Evolutionary conservation across 2,329 filamentous ascomycete species (phyloP).

Genomic region (Passalora sequoiae): DNA sequence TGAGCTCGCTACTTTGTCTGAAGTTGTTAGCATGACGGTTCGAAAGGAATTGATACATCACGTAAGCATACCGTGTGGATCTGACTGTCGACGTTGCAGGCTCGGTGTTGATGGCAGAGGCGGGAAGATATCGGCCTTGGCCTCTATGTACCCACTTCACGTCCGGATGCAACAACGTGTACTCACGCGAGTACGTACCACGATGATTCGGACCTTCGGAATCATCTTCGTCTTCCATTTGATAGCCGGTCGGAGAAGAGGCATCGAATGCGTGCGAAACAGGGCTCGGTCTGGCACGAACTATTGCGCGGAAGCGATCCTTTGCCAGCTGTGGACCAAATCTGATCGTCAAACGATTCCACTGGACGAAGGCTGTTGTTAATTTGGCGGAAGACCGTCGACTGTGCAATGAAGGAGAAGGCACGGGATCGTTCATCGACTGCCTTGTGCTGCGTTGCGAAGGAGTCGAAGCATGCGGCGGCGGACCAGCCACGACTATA

Average conservation of each 20-base stretch:
- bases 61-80: slow-evolving; percentile 16
- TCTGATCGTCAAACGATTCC: slow-evolving; percentile 8
- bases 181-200: slow-evolving; percentile 31
- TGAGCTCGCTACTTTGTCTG: slow-evolving; percentile 14
- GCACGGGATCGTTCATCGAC: neutral
- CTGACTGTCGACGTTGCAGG: slow-evolving; percentile 8
- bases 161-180: slow-evolving; percentile 29
- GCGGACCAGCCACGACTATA: slow-evolving; percentile 16
- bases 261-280: slow-evolving; percentile 5
- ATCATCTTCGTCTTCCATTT: slow-evolving; percentile 4
- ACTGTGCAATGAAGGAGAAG: neutral
- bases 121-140: slow-evolving; percentile 32
- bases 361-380: neutral
- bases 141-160: slow-evolving; percentile 33
- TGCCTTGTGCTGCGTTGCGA: neutral
- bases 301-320: slow-evolving; percentile 13
- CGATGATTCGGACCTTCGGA: slow-evolving; percentile 28
- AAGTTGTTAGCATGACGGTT: neutral
- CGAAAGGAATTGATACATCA: neutral
- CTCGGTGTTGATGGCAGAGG: slow-evolving; percentile 16
- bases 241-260: neutral
- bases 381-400: neutral
- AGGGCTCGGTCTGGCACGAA: slow-evolving; percentile 11
- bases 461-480: neutral
- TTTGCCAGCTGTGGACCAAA: slow-evolving; percentile 11